Conservation (phyloP, 768 basidiomycete species). For the Symmetrospora coprosmae region DNA sequence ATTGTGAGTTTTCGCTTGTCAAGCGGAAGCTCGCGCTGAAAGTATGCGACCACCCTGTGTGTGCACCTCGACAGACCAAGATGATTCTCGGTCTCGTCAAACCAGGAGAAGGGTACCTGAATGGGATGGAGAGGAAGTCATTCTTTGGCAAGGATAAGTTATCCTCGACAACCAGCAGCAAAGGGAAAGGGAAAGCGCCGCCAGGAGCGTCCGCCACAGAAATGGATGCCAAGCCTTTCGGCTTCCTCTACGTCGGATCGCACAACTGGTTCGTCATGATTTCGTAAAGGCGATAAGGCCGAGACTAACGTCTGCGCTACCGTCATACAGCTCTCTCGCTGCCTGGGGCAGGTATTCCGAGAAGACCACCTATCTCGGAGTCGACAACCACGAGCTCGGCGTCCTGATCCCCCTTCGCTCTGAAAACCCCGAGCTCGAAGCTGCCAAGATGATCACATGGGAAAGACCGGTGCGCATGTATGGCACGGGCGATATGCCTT, state of each 20-base stretch:
- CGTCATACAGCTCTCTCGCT: constrained; percentile 6
- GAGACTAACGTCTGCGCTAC: neutral
- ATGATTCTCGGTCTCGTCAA: constrained; percentile 7
- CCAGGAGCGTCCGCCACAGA: neutral
- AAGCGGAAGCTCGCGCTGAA: too few relatives aligned
- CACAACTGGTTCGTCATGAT: constrained; percentile 4
- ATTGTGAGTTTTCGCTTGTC: too few relatives aligned
- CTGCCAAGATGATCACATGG: constrained; percentile 1
- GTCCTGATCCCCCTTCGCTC: neutral
- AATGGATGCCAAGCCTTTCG: neutral
- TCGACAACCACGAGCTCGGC: constrained; percentile 15
- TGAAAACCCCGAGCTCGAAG: neutral
- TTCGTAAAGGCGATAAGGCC: neutral
- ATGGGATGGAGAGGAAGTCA: too few relatives aligned
- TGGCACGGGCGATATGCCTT: constrained; percentile 6
- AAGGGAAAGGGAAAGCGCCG: neutral
- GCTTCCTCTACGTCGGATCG: constrained; percentile 10
- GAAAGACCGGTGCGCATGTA: constrained; percentile 4
- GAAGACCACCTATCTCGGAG: neutral
- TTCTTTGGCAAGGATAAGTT: too few relatives aligned
- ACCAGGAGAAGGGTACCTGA: too few relatives aligned
- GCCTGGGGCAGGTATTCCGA: constrained; percentile 18
- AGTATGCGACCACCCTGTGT: neutral
- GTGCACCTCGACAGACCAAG: neutral
- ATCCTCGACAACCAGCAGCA: neutral